phyloP scores from a whole-genome alignment of 2,329 filamentous ascomycete species.

The Madurella fahalii region DNA sequence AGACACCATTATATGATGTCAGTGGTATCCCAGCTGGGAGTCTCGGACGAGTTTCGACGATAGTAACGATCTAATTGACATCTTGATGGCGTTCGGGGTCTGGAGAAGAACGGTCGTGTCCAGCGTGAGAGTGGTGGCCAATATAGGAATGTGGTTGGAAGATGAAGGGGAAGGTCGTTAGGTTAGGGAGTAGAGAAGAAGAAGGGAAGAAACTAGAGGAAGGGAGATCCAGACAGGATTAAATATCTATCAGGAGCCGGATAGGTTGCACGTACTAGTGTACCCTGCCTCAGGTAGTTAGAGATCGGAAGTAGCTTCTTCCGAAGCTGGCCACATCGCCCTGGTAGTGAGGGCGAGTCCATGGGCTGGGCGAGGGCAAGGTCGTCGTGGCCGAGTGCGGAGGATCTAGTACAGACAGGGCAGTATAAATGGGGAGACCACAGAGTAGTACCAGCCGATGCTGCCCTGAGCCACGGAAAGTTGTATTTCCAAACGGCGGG shows the following conservation, averaged over 20 bases:
- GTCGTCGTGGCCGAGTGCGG: not conserved
- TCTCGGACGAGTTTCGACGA: not conserved
- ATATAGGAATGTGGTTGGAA: not conserved
- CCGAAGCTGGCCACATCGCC: conserved; percentile 3
- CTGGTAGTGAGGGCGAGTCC: not conserved
- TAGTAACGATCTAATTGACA: no score
- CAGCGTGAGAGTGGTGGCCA: not conserved
- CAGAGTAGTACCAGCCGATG: not conserved
- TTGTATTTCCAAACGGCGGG: not conserved
- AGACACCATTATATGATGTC: no score
- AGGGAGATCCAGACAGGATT: conserved; percentile 1
- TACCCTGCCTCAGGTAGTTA: conserved; percentile 1
- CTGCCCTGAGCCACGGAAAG: not conserved
- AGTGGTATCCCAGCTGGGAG: not conserved
- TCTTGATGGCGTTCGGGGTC: not conserved
- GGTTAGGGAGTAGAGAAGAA: not conserved
- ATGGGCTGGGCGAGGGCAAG: conserved; percentile 2
- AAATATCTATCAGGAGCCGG: conserved; percentile 2
- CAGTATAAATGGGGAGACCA: conserved; percentile 1
- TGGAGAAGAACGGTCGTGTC: not conserved
- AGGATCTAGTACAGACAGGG: conserved; percentile 2
- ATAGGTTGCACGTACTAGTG: not conserved
- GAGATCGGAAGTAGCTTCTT: conserved; percentile 7
- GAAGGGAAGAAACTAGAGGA: not conserved
- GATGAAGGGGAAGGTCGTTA: not conserved